Base-by-base conservation (phyloP, 371 early-diverging fungal genomes). In the Mucor saturninus region DNA sequence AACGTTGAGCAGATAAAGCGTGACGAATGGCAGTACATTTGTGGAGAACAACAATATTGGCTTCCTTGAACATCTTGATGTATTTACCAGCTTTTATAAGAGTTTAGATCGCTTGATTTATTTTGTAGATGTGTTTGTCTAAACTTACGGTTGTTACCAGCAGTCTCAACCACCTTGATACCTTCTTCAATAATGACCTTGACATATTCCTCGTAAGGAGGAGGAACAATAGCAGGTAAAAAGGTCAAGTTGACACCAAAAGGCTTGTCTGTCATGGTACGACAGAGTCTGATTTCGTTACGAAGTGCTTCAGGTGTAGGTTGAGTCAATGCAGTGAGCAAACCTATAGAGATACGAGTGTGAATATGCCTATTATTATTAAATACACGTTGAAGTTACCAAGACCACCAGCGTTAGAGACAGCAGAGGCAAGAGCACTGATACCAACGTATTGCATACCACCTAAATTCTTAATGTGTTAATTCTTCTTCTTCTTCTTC, bases 331-430 rank as follows among this genome's bases (percentile, higher is more conserved):
- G 95, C 98, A 71, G 89, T 89, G 69, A 98, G 71, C 14, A 96
- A 91, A 49, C 98, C 50, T 50, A 30, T 26, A 7, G 15, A 42
- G 21, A 9, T 11, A 42, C 11, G n/a, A 4, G 8, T 46, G 8
- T 21, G 26, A 21, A n/a, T 15, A 46, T 46, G 21, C 5, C 13
- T 6, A 15, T 2, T 13, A 6, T 8, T 7, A 2, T 21, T 46
- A 46, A 21, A 21, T 46, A 21, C 21, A 21, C 21, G 21, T 46
- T 15, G 8, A 9, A 9, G 11, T 13, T 50, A 50, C 50, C 98
- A 68, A 95, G 93, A 35, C 94, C 96, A 55, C 98, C 98, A 56
- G 98, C 98, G 81, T 98, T 98, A 38, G 96, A 95, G 46, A 98
- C 95, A 64, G 98, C 93, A 48, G 88, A 81, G 9, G 89, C 93